Percentiles rank a stretch among this genome's conserved stretches.
Evolutionary conservation across 192 early-diverging fungal genomes (phyloP).

Genomic region (Chytriomyces hyalinus): DNA sequence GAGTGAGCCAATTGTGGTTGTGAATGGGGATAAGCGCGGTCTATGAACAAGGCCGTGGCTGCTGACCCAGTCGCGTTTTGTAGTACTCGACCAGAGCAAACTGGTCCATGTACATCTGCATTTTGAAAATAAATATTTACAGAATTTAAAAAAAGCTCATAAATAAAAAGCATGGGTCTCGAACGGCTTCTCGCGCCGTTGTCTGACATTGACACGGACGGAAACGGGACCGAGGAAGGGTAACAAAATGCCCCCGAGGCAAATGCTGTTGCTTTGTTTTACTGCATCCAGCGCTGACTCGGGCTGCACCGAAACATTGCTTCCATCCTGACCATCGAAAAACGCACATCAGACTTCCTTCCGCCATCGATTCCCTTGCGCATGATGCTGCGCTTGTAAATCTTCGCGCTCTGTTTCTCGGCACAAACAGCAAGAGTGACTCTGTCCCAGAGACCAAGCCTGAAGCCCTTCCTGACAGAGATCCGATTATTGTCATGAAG

Average conservation of each 20-base stretch:
- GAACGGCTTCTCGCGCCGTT: slow-evolving; percentile 11
- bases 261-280: neutral
- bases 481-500: slow-evolving; percentile 12
- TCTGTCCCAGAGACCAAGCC: too few species aligned
- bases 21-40: neutral
- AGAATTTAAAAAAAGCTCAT: too few species aligned
- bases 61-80: slow-evolving; percentile 33
- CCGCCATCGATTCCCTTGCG: neutral
- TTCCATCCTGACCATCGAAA: neutral
- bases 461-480: too few species aligned
- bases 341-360: neutral
- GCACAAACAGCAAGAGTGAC: neutral
- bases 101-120: too few species aligned
- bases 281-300: neutral
- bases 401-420: neutral
- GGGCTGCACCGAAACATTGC: too few species aligned
- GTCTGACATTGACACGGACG: slow-evolving; percentile 11
- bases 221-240: slow-evolving; percentile 1
- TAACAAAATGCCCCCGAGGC: neutral
- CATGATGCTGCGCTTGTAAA: neutral
- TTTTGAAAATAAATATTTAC: too few species aligned
- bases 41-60: neutral
- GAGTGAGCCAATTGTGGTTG: neutral
- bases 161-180: neutral
- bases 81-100: slow-evolving; percentile 32